Evolutionary conservation across 2,329 filamentous ascomycete genomes (phyloP).

Genomic region (Rutstroemia sp.): DNA sequence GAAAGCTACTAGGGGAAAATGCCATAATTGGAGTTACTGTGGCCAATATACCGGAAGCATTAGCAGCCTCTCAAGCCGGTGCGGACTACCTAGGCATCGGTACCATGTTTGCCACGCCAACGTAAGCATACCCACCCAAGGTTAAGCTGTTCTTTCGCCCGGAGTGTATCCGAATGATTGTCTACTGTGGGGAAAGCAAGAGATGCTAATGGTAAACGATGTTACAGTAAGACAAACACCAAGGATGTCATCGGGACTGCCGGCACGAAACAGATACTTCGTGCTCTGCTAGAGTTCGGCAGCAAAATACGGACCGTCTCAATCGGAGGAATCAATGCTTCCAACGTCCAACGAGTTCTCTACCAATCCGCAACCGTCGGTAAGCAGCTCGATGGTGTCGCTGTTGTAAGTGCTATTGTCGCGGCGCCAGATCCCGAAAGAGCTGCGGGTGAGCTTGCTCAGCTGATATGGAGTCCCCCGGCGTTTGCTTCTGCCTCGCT

Average conservation of each 20-base stretch:
- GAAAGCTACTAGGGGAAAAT: slow-evolving; percentile 62
- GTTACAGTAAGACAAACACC: slow-evolving; percentile 69
- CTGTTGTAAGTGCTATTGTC: slow-evolving; percentile 85
- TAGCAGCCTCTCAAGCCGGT: slow-evolving; percentile 63
- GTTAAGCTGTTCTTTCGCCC: not conserved
- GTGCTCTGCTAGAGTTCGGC: slow-evolving; percentile 40
- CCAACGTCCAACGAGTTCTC: slow-evolving; percentile 67
- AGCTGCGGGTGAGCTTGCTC: slow-evolving; percentile 51
- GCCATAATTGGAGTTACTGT: slow-evolving; percentile 87
- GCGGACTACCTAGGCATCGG: slow-evolving; percentile 89
- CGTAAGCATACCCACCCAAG: slow-evolving; percentile 38
- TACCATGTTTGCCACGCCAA: slow-evolving; percentile 78
- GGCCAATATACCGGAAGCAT: slow-evolving; percentile 65
- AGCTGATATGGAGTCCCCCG: slow-evolving; percentile 39
- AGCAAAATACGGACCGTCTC: slow-evolving; percentile 58
- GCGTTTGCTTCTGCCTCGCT: slow-evolving; percentile 20
- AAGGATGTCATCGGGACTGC: slow-evolving; percentile 72
- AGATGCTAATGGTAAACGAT: too few species aligned
- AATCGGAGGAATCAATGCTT: slow-evolving; percentile 80
- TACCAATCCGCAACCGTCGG: slow-evolving; percentile 51
- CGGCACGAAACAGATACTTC: slow-evolving; percentile 61
- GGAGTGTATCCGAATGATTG: not conserved
- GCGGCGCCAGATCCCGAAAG: slow-evolving; percentile 58
- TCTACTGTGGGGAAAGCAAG: too few species aligned
- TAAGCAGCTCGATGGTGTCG: slow-evolving; percentile 70